Conservation (phyloP, 345 rosid genomes). For the Ailanthus altissimus region DNA sequence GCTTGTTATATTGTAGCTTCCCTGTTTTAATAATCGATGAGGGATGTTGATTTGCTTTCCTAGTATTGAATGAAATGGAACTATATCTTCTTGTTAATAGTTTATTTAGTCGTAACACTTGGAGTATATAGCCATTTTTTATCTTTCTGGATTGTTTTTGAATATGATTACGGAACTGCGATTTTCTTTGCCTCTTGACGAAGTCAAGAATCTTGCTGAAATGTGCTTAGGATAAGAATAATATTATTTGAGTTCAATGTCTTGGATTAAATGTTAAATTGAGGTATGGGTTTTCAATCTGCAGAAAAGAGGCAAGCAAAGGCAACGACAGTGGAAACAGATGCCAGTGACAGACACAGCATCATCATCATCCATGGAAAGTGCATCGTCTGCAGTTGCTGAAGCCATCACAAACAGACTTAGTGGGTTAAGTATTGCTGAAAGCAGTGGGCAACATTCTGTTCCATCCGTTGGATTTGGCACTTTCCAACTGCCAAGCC, state of each 20-base stretch:
- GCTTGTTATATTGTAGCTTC: background rate
- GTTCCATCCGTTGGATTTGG: slow-evolving; percentile 25
- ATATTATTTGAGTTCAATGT: background rate
- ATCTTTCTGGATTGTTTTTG: background rate
- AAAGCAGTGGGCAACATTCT: slow-evolving; percentile 31
- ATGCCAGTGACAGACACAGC: slow-evolving; percentile 25
- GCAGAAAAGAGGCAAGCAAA: slow-evolving; percentile 38
- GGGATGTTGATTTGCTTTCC: background rate
- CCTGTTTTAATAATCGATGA: background rate
- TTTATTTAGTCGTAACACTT: background rate
- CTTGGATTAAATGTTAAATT: slow-evolving; percentile 3
- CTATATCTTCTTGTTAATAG: background rate
- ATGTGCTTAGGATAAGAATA: slow-evolving; percentile 2
- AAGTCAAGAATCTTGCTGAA: background rate
- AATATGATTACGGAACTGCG: background rate
- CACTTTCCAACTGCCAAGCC: slow-evolving; percentile 19
- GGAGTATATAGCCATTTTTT: background rate
- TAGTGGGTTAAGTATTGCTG: slow-evolving; percentile 52
- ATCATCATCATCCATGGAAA: slow-evolving; percentile 31
- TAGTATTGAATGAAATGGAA: no score
- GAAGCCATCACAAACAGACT: slow-evolving; percentile 44
- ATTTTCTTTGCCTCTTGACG: background rate
- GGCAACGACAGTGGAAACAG: slow-evolving; percentile 39
- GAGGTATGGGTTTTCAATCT: background rate
- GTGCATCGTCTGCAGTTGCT: slow-evolving; percentile 25